Evolutionary conservation across 83 land plant species (phyloP), one percentile per base, ranked within the genome.

Genomic region (Larix sibirica): DNA sequence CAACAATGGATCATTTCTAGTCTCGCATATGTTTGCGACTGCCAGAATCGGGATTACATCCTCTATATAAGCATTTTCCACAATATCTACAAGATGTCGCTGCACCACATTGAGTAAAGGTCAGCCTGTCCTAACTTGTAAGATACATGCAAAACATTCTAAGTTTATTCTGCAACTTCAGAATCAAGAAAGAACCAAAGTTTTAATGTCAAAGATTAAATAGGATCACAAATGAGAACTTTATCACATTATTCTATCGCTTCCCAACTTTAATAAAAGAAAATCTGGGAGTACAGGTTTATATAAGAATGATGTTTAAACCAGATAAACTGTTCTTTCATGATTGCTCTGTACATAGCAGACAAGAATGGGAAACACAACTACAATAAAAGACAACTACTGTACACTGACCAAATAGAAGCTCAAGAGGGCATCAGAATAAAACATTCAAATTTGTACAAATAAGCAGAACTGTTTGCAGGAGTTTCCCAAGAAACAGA

Each of bases 1-100:
- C 1, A 83, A 82, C 31, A 96, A 83, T 60, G 86, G 82, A 40
- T 83, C 80, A 28, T 86, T 84, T 9, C 85, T 70, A 75, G 95
- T 92, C 91, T 82, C 86, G 40, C 85, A 85, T 28, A 83, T 71
- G 20, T 73, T 82, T 7, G 95, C 94, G 47, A 90, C 94, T 17
- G 61, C 36, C 17, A 94, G 86, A 63, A 96, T 88, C 1, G 91
- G 90, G 28, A 96, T 86, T 17, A 96, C 89, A 85, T 96, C 96
- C 62, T 96, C 98, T 42, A 87, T 87, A 62, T 83, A 74, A 23
- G 92, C 91, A 58, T 87, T 89, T 8, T 87, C 93, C 40, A 92
- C 90, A 81, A 90, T 82, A 74, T 87, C 88, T 7, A 84, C 80
- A 63, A 94, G 92, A 7, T 83, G 87, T 3, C 92, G 83, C 96